Evolutionary conservation across 2,329 filamentous ascomycete species (phyloP), one percentile per base, ranked within the genome.

Genomic region (Colletotrichum paranaense): DNA sequence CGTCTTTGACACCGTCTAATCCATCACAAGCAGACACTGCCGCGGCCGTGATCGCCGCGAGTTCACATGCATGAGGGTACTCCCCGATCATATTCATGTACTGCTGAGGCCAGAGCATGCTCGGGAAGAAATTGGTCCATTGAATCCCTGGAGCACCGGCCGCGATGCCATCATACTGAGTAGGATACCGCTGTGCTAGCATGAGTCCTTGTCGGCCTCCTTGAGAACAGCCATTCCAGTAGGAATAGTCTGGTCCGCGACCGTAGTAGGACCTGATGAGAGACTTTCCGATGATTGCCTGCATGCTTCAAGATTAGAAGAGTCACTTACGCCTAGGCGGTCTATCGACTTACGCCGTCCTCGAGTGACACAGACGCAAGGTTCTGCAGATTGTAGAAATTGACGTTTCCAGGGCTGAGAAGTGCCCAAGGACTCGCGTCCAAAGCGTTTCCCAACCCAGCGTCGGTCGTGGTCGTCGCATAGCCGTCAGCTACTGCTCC

Each of bases 161-260:
- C 0, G 89, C 77, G 16, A 90, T 85, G 3, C 89, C 89, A 58
- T 90, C 86, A 57, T 88, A 90, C 42, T 87, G 85, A 1, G 86
- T 81, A 0, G 89, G 88, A 72, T 86, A 89, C 9, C 83, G 78
- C 75, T 90, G 86, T 0, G 87, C 85, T 12, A 87, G 82, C 76
- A 87, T 86, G 28, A 89, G 79, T 8, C 88, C 89, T 77, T 91
- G 88, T 1, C 89, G 82, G 2, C 89, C 89, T 14, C 89, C 88
- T 0, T 86, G 88, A 1, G 86, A 88, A 76, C 88, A 90, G 16
- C 88, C 88, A 9, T 82, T 80, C 76, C 84, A 89, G 78, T 89
- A 89, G 0, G 83, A 85, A 70, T 85, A 86, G 1, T 81, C 78
- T 1, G 82, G 80, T 1, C 84, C 82, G 0, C 77, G 73, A n/a